A percentile compares a stretch with the other conserved stretches of the same genome.
Evolutionary conservation across 1,284 basidiomycete genomes (phyloP).

Genomic region (Neonothopanus nambi): DNA sequence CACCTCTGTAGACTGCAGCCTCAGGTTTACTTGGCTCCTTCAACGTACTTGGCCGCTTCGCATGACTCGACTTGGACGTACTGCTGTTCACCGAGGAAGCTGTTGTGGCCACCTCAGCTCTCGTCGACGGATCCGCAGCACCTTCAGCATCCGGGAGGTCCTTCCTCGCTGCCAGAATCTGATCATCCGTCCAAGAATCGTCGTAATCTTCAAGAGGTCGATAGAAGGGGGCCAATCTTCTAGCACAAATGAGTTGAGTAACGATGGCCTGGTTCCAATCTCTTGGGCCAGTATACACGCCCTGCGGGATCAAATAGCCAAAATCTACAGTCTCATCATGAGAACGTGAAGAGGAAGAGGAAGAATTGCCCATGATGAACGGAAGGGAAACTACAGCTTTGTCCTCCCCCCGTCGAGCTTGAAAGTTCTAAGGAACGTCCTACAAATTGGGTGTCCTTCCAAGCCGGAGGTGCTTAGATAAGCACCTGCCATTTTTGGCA

Average conservation of each 20-base stretch:
- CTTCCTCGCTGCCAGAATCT: slow-evolving; percentile 77
- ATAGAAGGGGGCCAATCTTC: slow-evolving; percentile 94
- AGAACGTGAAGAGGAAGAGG: slow-evolving; percentile 69
- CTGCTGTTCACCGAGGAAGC: slow-evolving; percentile 27
- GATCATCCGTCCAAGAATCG: slow-evolving; percentile 81
- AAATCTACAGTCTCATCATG: slow-evolving; percentile 81
- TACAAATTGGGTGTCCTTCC: neutral
- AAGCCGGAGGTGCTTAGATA: neutral
- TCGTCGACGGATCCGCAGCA: slow-evolving; percentile 28
- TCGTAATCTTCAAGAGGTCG: slow-evolving; percentile 93
- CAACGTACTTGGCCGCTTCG: slow-evolving; percentile 47
- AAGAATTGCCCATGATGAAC: slow-evolving; percentile 70
- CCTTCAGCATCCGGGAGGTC: slow-evolving; percentile 51
- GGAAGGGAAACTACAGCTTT: slow-evolving; percentile 9
- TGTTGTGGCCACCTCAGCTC: slow-evolving; percentile 37
- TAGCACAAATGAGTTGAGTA: slow-evolving; percentile 83
- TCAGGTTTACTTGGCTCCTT: slow-evolving; percentile 72
- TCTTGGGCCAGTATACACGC: slow-evolving; percentile 82
- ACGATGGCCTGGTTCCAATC: slow-evolving; percentile 93
- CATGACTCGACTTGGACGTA: slow-evolving; percentile 39
- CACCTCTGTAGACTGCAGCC: slow-evolving; percentile 78
- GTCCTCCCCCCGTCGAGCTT: slow-evolving; percentile 3
- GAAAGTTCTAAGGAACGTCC: no score
- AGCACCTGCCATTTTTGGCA: no score
- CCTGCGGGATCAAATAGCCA: slow-evolving; percentile 85